phyloP scores from a whole-genome alignment of 345 rosid species.

The Triadica sebifera region DNA sequence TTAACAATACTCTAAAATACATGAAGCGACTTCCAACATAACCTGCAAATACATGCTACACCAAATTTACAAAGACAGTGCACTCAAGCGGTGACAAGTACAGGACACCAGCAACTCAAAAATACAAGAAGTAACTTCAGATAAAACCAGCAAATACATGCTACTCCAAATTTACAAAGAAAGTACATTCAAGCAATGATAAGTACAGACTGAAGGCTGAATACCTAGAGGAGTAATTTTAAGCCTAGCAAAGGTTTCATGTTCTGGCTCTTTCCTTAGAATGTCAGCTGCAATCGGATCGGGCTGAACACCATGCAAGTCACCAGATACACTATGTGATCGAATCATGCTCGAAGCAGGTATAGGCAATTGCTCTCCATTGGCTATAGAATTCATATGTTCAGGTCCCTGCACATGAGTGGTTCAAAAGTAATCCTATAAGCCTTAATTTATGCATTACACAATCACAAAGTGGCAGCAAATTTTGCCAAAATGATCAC shows the following conservation, averaged over 20 bases:
- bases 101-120: too few relatives aligned
- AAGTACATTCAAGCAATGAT: too few relatives aligned
- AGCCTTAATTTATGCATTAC: conserved; percentile 10
- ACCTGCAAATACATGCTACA: neutral
- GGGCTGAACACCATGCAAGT: conserved; percentile 97
- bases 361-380: conserved; percentile 55
- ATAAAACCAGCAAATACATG: too few relatives aligned
- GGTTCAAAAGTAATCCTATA: conserved; percentile 5
- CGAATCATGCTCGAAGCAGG: conserved; percentile 84
- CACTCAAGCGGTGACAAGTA: neutral
- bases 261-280: conserved; percentile 97
- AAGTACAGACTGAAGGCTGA: too few relatives aligned
- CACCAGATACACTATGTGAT: conserved; percentile 92
- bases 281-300: conserved; percentile 99
- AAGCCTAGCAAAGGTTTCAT: conserved; percentile 87
- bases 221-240: conserved; percentile 68
- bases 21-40: neutral
- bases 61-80: neutral
- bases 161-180: too few relatives aligned
- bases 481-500: neutral
- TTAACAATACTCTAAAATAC: neutral
- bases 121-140: too few relatives aligned
- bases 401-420: conserved; percentile 40
- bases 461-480: neutral
- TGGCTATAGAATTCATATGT: conserved; percentile 40